These are phyloP conservation scores for Solanum piurae DNA, from an alignment of 257 asterid genomes.

Conservation along the genomic window DNA sequence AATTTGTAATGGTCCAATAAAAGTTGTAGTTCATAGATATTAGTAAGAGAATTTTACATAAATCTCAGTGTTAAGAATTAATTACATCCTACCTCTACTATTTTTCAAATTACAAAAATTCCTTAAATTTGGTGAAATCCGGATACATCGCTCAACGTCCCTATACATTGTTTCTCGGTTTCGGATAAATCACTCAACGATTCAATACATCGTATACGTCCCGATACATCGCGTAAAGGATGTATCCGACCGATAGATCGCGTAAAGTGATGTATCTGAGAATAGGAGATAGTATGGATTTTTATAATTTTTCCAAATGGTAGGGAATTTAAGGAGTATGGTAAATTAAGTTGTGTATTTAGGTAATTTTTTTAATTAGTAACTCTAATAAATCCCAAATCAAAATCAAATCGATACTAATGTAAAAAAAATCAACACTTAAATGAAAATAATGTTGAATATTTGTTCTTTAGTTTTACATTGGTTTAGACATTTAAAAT, in stretches of 20 bases:
- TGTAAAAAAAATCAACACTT: background rate
- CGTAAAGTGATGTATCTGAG: too few species aligned
- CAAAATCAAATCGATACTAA: too few species aligned
- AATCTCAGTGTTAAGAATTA: too few species aligned
- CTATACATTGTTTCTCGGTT: too few species aligned
- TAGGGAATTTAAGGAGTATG: background rate
- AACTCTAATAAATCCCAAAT: background rate
- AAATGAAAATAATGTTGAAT: too few species aligned
- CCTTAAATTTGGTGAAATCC: background rate
- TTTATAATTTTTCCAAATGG: background rate
- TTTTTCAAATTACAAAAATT: background rate
- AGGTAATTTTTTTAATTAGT: background rate
- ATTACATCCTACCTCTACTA: background rate
- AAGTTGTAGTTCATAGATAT: background rate
- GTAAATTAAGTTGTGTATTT: too few species aligned
- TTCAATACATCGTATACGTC: too few species aligned
- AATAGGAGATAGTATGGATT: too few species aligned
- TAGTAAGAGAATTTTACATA: background rate
- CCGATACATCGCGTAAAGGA: too few species aligned
- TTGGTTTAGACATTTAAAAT: background rate
- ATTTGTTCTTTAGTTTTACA: background rate
- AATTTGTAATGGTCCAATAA: background rate
- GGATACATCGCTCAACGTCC: background rate
- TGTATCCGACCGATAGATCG: too few species aligned
- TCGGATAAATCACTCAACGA: background rate